Base-by-base conservation (phyloP, 768 basidiomycete species). In the Tricholoma saponaceum region DNA sequence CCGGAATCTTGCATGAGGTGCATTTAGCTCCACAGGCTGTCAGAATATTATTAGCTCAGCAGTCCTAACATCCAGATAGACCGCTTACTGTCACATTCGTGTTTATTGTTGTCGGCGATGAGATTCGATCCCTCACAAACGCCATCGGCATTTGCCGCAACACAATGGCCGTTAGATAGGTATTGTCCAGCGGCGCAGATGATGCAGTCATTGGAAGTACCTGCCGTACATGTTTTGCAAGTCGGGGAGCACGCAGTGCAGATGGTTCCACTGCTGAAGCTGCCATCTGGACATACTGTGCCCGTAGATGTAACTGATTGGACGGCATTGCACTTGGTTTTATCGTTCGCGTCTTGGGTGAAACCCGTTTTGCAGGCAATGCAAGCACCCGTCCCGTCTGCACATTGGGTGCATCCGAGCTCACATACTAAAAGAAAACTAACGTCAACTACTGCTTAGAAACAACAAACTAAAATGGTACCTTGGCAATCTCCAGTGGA, bases 1-100 rank as follows among this genome's bases (percentile, higher is more conserved):
- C 80, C 2, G 87, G 78, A 60, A 91, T 90, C 56, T 80, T 73
- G 72, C 92, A 95, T 5, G 82, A 76, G 1, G 84, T 86, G 67
- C 92, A 95, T 69, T 89, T 89, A 2, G 88, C 76, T 7, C 92
- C 92, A 67, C 94, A 94, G 55, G 82, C 91, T 94, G 61, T 30
- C 59, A 54, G 57, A 41, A 56, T 26, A 22, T 54, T 55, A 51
- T 58, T 46, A 61, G 28, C 54, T 39, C 25, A 59, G 23, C 50
- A 20, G 20, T 37, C 35, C 26, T 8, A 43, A 20, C 8, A 22
- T n/a, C 41, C 5, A 55, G 47, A 33, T 16, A 13, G 41, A 25
- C 53, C 37, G 79, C 88, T 70, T 65, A 92, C 92, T 82, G 65
- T 95, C 90, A 66, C 93, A 95, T 63, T 85, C 83, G n/a, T 80